Conservation (phyloP, 2,329 filamentous ascomycete genomes). For the Trichoderma sp. region DNA sequence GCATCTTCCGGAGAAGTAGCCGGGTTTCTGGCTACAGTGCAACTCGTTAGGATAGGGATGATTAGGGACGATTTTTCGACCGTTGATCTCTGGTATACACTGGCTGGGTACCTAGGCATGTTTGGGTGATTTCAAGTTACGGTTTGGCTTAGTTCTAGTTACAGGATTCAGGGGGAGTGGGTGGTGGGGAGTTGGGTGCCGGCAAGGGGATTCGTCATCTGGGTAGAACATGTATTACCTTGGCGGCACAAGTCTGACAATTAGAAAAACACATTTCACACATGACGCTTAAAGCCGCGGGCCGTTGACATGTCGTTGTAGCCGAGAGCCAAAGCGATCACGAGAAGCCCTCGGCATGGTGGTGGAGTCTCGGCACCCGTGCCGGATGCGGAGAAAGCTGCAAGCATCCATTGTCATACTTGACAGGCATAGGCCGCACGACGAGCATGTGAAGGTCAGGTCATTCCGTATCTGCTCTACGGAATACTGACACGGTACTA, state of each 20-base stretch:
- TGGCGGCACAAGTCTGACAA: constrained; percentile 4
- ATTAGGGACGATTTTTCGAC: not conserved
- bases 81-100: constrained; percentile 1
- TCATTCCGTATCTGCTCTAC: not conserved
- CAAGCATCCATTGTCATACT: not conserved
- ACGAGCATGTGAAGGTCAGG: constrained; percentile 20
- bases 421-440: not conserved
- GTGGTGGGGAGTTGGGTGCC: not conserved
- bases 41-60: not conserved
- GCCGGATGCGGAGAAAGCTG: constrained; percentile 11
- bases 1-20: not conserved
- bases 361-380: constrained; percentile 10
- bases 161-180: constrained; percentile 2
- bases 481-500: not conserved
- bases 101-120: not conserved
- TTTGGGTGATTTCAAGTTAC: constrained; percentile 6
- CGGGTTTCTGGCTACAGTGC: not conserved
- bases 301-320: not conserved
- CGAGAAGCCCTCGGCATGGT: constrained; percentile 16
- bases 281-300: not conserved
- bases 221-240: constrained; percentile 1
- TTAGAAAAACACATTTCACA: not conserved
- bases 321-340: not conserved
- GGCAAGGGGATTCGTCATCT: not conserved
- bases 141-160: not conserved